Evolutionary conservation across 2,329 filamentous ascomycete genomes (phyloP).

Genomic region (Fusarium sterilihyphosum): DNA sequence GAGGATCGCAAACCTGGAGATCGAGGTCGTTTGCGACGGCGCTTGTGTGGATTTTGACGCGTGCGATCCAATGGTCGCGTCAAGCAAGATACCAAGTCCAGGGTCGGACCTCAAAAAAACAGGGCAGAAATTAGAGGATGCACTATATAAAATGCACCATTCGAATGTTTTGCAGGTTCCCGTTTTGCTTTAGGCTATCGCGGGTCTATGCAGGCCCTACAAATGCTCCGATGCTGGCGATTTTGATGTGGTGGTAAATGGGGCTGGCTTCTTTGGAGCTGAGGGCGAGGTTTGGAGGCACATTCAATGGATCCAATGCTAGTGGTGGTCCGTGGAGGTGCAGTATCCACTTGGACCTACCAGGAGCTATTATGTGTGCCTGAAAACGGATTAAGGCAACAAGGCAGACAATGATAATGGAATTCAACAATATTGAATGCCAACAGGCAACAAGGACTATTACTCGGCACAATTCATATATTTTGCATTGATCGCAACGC

Average conservation of each 20-base stretch:
- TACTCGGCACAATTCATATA: neutral
- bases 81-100: slow-evolving; percentile 27
- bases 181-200: slow-evolving; percentile 14
- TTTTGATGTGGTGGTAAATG: slow-evolving; percentile 38
- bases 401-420: slow-evolving; percentile 41
- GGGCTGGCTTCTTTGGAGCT: slow-evolving; percentile 30
- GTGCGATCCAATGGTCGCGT: slow-evolving; percentile 44
- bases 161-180: neutral
- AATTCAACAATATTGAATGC: neutral
- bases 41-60: slow-evolving; percentile 44
- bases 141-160: neutral
- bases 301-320: slow-evolving; percentile 22
- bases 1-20: slow-evolving; percentile 30
- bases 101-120: slow-evolving; percentile 7
- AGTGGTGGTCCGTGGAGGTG: slow-evolving; percentile 34
- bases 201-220: slow-evolving; percentile 24
- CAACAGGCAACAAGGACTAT: neutral
- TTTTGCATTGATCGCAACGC: no score
- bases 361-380: slow-evolving; percentile 32
- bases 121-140: neutral
- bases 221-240: slow-evolving; percentile 31
- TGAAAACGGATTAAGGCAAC: slow-evolving; percentile 46
- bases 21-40: slow-evolving; percentile 32
- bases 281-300: slow-evolving; percentile 35
- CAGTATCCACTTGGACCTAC: slow-evolving; percentile 39